Base-by-base conservation (phyloP, 2,329 filamentous ascomycete genomes). In the Paecilomyces fulvus region DNA sequence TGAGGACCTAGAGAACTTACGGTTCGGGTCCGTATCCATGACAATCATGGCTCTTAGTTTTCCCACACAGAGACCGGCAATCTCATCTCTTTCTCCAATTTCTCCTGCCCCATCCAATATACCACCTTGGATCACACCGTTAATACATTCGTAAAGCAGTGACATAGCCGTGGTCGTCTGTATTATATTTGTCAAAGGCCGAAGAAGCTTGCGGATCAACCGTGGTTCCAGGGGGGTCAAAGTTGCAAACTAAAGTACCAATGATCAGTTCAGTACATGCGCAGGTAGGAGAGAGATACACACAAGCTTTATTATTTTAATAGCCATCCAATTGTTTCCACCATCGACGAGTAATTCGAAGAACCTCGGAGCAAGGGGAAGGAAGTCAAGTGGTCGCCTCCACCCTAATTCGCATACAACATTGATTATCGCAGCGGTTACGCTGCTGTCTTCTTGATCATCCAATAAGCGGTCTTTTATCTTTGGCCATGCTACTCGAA, bases 271-370 rank as follows among this genome's bases (percentile, higher is more conserved):
- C 43, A 50, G 17, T 28, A 30, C n/a, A 21, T 10, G 33, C 17
- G 14, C 7, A 1, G 7, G 21, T 17, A 30, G 48, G 30, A 23
- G 30, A n/a, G 31, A 9, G 21, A 30, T 37, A 76, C 83, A 63
- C 72, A 92, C 90, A 60, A 99, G 81, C 75, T 99, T 99, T 71
- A 99, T 97, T 60, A 99, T 84, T 72, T 99, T 99, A 70, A 99
- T 99, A 58, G 92, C 92, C 92, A 99, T 97, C 94, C 94, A 99
- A 73, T 99, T 99, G 73, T 99, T 97, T 37, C 88, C 88, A 56
- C 91, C 87, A 59, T 95, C 88, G 11, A 96, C 92, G 25, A 99
- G 78, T 17, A 99, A 80, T 68, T 96, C 92, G 66, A 97, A 99
- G 25, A 99, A 75, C 57, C 94, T 82, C 8, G 94, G 94, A 0